phyloP scores from a whole-genome alignment of 495 filamentous ascomycete species.

The Trichodelitschia bisporula region DNA sequence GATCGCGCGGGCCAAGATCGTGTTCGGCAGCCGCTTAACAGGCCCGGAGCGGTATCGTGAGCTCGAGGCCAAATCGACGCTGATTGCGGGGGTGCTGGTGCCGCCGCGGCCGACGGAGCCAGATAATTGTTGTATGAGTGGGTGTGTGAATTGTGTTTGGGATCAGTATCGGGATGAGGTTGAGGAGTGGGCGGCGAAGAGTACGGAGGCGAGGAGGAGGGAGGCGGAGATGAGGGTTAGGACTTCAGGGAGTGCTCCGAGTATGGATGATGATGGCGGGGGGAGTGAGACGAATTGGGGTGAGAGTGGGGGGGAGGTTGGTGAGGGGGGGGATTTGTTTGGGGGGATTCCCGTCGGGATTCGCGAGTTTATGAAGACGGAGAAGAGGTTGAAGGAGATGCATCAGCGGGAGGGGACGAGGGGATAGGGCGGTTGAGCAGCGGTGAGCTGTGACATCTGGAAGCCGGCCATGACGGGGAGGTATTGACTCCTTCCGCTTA shows the following conservation, averaged over 20 bases:
- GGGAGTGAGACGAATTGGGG: conserved; percentile 47
- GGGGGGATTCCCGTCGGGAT: conserved; percentile 77
- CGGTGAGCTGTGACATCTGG: too few species aligned
- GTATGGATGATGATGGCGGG: conserved; percentile 66
- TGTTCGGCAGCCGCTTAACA: conserved; percentile 1
- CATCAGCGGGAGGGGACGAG: conserved; percentile 15
- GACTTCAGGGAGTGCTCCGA: conserved; percentile 19
- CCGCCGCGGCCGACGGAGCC: conserved; percentile 72
- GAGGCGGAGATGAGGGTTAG: conserved; percentile 14
- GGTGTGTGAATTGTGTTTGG: conserved; percentile 96
- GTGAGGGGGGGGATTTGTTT: conserved; percentile 41
- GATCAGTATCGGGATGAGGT: conserved; percentile 73
- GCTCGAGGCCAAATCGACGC: conserved; percentile 13
- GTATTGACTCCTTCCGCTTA: too few species aligned
- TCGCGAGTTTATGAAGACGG: conserved; percentile 87
- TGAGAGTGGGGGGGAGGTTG: conserved; percentile 15
- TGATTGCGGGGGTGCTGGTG: conserved; percentile 55
- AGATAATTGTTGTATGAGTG: conserved; percentile 98
- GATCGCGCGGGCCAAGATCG: background rate
- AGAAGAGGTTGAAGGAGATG: conserved; percentile 71
- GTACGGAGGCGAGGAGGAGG: conserved; percentile 27
- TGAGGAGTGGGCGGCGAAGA: conserved; percentile 54
- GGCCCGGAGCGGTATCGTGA: background rate
- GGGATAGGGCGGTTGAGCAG: too few species aligned
- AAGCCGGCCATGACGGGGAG: too few species aligned